Conservation (phyloP, 1,139 yeast genomes). For the Blastobotrys arbuscula region DNA sequence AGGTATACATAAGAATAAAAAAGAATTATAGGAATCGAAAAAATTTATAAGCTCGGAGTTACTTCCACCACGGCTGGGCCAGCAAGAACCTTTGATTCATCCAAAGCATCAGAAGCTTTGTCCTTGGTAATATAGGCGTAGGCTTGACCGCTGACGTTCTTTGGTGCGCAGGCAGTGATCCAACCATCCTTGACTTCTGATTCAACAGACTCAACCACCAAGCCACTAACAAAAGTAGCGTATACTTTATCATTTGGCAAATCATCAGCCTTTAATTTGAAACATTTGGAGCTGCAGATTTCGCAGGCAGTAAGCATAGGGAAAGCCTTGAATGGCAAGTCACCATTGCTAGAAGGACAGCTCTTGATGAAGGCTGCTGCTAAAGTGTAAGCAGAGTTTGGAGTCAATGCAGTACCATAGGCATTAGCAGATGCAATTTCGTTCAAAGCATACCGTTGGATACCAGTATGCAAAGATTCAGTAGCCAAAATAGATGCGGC, state of each 20-base stretch:
- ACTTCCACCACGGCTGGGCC: conserved; percentile 19
- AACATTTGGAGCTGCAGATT: conserved; percentile 7
- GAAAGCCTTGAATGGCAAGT: conserved; percentile 19
- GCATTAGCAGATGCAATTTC: conserved; percentile 10
- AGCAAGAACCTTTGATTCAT: conserved; percentile 15
- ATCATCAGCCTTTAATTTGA: conserved; percentile 14
- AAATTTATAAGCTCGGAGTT: no score
- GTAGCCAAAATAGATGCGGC: conserved; percentile 17
- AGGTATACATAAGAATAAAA: no score
- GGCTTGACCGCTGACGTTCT: conserved; percentile 14
- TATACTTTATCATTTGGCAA: conserved; percentile 10
- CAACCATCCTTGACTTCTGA: neutral
- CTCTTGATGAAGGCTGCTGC: conserved; percentile 13
- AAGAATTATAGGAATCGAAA: no score
- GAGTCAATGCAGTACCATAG: conserved; percentile 5
- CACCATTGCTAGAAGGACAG: conserved; percentile 18
- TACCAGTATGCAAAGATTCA: conserved; percentile 19
- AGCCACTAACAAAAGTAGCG: conserved; percentile 16
- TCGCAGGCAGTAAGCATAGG: conserved; percentile 16
- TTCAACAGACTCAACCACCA: conserved; percentile 6
- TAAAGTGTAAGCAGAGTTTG: conserved; percentile 7
- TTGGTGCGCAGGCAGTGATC: conserved; percentile 6
- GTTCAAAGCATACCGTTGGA: conserved; percentile 14
- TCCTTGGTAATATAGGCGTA: conserved; percentile 16
- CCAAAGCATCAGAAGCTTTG: conserved; percentile 6